Evolutionary conservation across 768 basidiomycete species (phyloP), one percentile per base, ranked within the genome.

Genomic region (Mycena latifolia): DNA sequence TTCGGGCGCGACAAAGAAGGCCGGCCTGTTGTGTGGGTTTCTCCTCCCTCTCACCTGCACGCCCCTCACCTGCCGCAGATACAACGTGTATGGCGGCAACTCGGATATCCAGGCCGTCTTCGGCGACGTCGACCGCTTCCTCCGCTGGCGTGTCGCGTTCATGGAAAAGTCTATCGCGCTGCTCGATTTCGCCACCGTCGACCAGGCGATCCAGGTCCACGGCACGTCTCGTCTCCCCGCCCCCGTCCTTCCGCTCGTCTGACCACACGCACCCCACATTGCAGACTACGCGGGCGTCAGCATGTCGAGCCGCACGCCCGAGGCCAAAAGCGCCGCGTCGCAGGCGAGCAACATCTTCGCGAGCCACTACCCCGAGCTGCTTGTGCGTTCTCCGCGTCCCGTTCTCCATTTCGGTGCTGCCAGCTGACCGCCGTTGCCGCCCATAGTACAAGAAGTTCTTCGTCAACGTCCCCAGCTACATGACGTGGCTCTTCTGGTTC

Each of bases 401-500:
- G 11, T 60, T 41, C 29, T 9, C 29, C 14, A n/a, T 51, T 27
- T 15, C n/a, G 39, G 14, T 18, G 11, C 22, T 58, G n/a, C 22
- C n/a, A 37, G 31, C 60, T 69, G 25, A 71, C 58, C 27, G 8
- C 8, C 6, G 33, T 35, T 6, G 33, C 33, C 8, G 8, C 6
- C 33, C 33, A 6, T 67, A 92, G 90, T 84, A 86, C 71, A 85
- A 84, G 74, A 94, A 94, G 75, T 92, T 89, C 79, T 94, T 95
- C 73, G 82, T 95, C 72, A 93, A 92, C 71, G 92, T 95, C 15
- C 93, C 93, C 0, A 85, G 86, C 2, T 72, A 92, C 62, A 82
- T 94, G 70, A 85, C 88, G 43, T 94, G 93, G 92, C 84, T 95
- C 65, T 95, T 93, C 79, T 94, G 93, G 93, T 69, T 83, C 18